Evolutionary conservation across 2,329 filamentous ascomycete species (phyloP).

Genomic region (Colletotrichum plurivorum): DNA sequence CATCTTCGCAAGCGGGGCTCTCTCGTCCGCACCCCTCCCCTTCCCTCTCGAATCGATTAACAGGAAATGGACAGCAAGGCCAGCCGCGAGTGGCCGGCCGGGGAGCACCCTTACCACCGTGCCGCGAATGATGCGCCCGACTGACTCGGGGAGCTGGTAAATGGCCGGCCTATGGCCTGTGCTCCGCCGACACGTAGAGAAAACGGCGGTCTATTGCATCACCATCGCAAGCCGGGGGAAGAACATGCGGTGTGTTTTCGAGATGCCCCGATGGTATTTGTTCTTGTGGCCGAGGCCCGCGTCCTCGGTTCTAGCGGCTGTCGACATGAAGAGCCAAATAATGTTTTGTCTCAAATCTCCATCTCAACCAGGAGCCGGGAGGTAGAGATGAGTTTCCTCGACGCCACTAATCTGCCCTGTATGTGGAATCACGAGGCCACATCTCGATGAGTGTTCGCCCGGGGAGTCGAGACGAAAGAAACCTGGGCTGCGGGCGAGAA

Average conservation of each 20-base stretch:
- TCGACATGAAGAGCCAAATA: background rate
- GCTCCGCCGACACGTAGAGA: background rate
- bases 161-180: background rate
- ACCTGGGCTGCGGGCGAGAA: background rate
- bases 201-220: slow-evolving; percentile 5
- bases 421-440: background rate
- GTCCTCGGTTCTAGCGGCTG: too few species aligned
- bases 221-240: background rate
- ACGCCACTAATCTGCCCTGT: background rate
- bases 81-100: background rate
- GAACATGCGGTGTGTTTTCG: background rate
- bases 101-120: slow-evolving; percentile 3
- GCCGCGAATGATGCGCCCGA: slow-evolving; percentile 6
- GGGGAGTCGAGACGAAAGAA: background rate
- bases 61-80: background rate
- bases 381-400: background rate
- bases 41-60: too few species aligned
- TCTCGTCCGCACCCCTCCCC: background rate
- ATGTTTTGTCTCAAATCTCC: too few species aligned
- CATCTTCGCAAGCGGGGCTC: too few species aligned
- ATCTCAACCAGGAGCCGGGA: too few species aligned
- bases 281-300: background rate
- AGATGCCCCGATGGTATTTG: background rate
- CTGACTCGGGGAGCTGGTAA: slow-evolving; percentile 20
- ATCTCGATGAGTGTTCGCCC: background rate